Evolutionary conservation across 805 yeast genomes (phyloP).

Genomic region (Tetrapisispora taiwanensis): DNA sequence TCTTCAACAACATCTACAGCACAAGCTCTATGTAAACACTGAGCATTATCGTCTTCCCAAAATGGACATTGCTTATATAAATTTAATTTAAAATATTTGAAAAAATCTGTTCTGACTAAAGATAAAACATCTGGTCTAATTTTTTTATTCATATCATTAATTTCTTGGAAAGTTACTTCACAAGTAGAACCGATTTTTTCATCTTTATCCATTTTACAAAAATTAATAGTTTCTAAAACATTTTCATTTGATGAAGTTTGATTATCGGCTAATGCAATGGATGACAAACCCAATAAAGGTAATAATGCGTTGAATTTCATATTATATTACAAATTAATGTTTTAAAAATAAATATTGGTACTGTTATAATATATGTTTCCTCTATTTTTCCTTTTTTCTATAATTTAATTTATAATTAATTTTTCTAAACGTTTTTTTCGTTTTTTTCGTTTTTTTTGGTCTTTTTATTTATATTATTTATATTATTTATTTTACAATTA

Average conservation of each 20-base stretch:
- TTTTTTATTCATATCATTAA: constrained; percentile 40
- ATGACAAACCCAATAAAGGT: neutral
- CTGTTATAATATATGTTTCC: neutral
- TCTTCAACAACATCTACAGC: constrained; percentile 80
- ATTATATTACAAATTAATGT: neutral
- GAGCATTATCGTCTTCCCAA: constrained; percentile 67
- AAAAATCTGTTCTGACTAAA: constrained; percentile 66
- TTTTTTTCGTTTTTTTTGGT: too few species aligned
- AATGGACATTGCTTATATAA: constrained; percentile 77
- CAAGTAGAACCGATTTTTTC: constrained; percentile 28
- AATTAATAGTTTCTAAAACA: constrained; percentile 13
- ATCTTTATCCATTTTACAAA: constrained; percentile 27
- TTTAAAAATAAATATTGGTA: neutral
- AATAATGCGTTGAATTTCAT: neutral
- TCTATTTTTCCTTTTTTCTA: too few species aligned
- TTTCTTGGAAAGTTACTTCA: constrained; percentile 36
- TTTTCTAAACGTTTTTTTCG: too few species aligned
- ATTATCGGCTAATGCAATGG: neutral
- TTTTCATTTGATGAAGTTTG: neutral
- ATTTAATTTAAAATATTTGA: constrained; percentile 79
- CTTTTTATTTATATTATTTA: too few species aligned
- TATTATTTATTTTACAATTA: too few species aligned
- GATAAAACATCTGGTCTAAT: constrained; percentile 48
- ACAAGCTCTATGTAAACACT: constrained; percentile 80
- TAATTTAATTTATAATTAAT: too few species aligned